Base-by-base conservation (phyloP, 148 eudicot genomes). In the Fagopyrum esculentum region DNA sequence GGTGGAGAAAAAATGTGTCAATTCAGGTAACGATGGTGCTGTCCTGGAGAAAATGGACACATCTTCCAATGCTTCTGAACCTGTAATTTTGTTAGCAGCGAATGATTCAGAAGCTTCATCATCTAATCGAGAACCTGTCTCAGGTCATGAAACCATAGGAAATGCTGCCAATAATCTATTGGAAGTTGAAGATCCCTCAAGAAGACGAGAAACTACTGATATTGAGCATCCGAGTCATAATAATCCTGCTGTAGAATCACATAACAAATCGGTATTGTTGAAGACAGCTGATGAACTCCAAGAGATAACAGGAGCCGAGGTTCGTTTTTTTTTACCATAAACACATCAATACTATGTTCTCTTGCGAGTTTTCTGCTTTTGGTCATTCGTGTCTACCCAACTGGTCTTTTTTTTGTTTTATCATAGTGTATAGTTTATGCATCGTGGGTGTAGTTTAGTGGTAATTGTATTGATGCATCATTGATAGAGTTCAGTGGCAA, bases 231-330 rank as follows among this genome's bases (percentile, higher is more conserved):
- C 74, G 71, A 78, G 26, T 73, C 55, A 46, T 63, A 16, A 45
- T 43, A 78, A 77, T 17, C 46, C 74, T 47, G 81, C 50, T 73
- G 76, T 47, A 16, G 74, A 77, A 61, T 64, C 66, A 7, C 76
- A 47, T 7, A 57, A 22, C 49, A 76, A 55, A 10, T 17, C 46
- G 12, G 26, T 60, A 70, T 52, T 59, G 48, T 59, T 59, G 22
- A 76, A 59, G 75, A 76, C 78, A 30, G 35, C 45, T 45, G 82
- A 81, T 48, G 80, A 51, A 29, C 48, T 11, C 16, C 26, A 26
- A 45, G 69, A 54, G 49, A 44, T 29, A 48, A 75, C 54, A 81
- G 82, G 16, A 76, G 45, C 15, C 51, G 69, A 83, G 87, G 91
- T 86, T 50, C 77, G 86, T 72, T 45, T 81, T 61, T 70, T 35